These are phyloP conservation scores for Mimosa pudica DNA, from an alignment of 306 rosid species.

Conservation along the genomic window DNA sequence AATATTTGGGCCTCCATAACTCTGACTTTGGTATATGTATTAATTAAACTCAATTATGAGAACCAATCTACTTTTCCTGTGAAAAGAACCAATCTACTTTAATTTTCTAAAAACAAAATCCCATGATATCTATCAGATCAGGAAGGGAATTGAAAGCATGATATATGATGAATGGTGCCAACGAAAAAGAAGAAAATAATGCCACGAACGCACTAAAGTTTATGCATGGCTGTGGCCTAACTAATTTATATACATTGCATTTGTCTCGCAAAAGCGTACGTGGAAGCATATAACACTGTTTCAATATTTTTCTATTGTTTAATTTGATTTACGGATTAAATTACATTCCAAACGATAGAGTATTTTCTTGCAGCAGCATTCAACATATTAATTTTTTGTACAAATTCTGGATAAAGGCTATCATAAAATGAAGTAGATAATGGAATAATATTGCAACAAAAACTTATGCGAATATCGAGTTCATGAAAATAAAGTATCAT, in stretches of 20 bases:
- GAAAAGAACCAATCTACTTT: neutral
- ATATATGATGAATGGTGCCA: neutral
- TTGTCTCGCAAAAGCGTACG: slow-evolving; percentile 40
- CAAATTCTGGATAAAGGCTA: too few relatives aligned
- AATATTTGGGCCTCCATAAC: neutral
- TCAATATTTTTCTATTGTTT: slow-evolving; percentile 14
- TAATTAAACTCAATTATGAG: neutral
- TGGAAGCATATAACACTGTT: slow-evolving; percentile 29
- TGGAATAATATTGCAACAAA: too few relatives aligned
- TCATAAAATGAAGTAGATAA: too few relatives aligned
- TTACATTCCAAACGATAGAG: neutral
- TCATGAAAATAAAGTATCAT: too few relatives aligned
- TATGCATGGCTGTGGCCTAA: slow-evolving; percentile 35
- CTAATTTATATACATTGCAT: neutral
- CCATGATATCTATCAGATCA: too few relatives aligned
- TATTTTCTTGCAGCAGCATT: too few relatives aligned
- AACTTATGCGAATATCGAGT: too few relatives aligned
- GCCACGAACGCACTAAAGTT: neutral
- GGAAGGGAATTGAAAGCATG: neutral
- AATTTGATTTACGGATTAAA: neutral
- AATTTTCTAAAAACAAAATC: neutral
- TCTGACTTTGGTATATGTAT: neutral
- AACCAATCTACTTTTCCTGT: neutral
- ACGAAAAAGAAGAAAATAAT: neutral
- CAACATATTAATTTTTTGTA: too few relatives aligned